Evolutionary conservation across 1,284 basidiomycete genomes (phyloP), one percentile per base, ranked within the genome.

Genomic region (Golubevia pallescens): DNA sequence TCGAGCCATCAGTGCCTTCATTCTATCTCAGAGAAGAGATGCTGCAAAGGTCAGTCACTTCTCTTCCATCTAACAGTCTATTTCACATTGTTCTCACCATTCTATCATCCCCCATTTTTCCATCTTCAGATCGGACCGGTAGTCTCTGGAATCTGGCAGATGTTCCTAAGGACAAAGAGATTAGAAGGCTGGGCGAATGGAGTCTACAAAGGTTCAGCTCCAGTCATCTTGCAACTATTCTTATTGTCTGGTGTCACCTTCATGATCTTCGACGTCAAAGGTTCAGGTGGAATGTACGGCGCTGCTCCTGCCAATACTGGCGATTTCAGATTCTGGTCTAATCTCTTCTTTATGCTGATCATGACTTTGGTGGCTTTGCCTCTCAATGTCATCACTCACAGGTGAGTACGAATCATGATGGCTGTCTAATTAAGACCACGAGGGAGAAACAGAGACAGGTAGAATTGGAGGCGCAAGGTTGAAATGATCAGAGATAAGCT

Each of bases 101-200:
- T 48, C 42, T 10, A 48, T 48, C 60, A 24, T 53, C 48, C 19
- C 23, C 2, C 10, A 2, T 24, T 42, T n/a, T n/a, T 34, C 21
- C 60, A 7, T 5, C 60, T 19, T 28, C 23, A 57, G 55, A 57
- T 57, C n/a, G 20, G 82, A 1, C 82, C 82, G n/a, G 75, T 79
- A 28, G 76, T 83, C 38, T 64, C 67, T 3, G 80, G 80, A 57
- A 68, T 84, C 3, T 68, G 75, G 24, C 21, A 70, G 14, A 84
- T 84, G 82, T 66, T 80, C 53, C 19, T 68, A 32, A 66, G 82
- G 14, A 80, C 75, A 6, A 76, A 75, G 51, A 68, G 74, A 1
- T 61, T 84, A 23, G 82, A 84, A 60, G 82, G 82, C 20, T 81
- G 80, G 79, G 16, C 10, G 16, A 57, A 68, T 1, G 82, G 82